A percentile compares a stretch with the other conserved stretches of the same genome.
These are phyloP conservation scores for Delphinella strobiligena DNA, from an alignment of 2,329 filamentous ascomycete species.

Conservation along the genomic window DNA sequence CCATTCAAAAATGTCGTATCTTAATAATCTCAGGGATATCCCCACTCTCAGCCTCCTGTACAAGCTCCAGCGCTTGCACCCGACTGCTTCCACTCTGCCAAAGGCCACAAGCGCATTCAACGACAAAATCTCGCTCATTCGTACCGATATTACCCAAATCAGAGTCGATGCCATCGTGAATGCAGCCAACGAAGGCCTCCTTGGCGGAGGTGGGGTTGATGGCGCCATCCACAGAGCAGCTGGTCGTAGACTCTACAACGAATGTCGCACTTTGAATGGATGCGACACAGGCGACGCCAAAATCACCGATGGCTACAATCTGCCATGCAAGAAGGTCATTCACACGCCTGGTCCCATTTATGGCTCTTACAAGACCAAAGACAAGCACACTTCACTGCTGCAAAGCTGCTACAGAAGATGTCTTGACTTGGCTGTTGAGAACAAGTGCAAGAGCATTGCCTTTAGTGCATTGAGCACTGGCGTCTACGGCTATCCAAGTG, in stretches of 20 bases:
- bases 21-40: slow-evolving; percentile 41
- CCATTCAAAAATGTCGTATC: slow-evolving; percentile 9
- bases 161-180: slow-evolving; percentile 79
- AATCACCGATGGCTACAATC: slow-evolving; percentile 64
- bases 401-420: slow-evolving; percentile 58
- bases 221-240: slow-evolving; percentile 71
- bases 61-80: slow-evolving; percentile 38
- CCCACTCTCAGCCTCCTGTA: slow-evolving; percentile 57
- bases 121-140: slow-evolving; percentile 56
- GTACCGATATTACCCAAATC: slow-evolving; percentile 72
- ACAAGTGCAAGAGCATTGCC: slow-evolving; percentile 58
- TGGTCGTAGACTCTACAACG: slow-evolving; percentile 52
- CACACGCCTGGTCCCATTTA: slow-evolving; percentile 87
- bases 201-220: slow-evolving; percentile 78
- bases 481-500: slow-evolving; percentile 74
- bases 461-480: slow-evolving; percentile 83
- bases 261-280: slow-evolving; percentile 60
- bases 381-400: slow-evolving; percentile 32
- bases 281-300: slow-evolving; percentile 71
- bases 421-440: slow-evolving; percentile 58
- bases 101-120: slow-evolving; percentile 47
- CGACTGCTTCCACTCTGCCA: slow-evolving; percentile 15
- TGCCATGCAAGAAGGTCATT: slow-evolving; percentile 71
- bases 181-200: slow-evolving; percentile 67
- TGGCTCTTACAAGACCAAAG: slow-evolving; percentile 25